phyloP scores from a whole-genome alignment of 2,329 filamentous ascomycete genomes.

The Stachybotrys chartarum region DNA sequence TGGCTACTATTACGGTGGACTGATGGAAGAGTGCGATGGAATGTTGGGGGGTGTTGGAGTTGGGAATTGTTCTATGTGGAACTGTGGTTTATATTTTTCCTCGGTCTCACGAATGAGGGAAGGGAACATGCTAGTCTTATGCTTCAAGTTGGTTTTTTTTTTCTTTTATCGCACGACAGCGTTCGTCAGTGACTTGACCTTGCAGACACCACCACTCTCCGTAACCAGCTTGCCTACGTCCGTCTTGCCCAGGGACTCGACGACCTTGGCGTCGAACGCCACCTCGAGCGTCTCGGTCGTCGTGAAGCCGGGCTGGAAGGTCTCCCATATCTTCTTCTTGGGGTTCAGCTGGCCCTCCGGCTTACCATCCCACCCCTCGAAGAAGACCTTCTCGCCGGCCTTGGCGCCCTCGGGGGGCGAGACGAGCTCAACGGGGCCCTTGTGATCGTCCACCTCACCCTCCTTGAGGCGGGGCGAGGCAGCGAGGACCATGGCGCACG shows the following conservation, averaged over 20 bases:
- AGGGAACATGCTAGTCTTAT: not conserved
- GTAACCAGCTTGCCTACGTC: slow-evolving; percentile 66
- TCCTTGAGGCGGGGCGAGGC: slow-evolving; percentile 79
- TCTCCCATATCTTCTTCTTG: slow-evolving; percentile 99
- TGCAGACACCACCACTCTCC: slow-evolving; percentile 71
- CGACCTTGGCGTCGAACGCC: slow-evolving; percentile 72
- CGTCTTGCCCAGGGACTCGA: slow-evolving; percentile 69
- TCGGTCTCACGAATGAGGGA: not conserved
- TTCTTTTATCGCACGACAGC: slow-evolving; percentile 68
- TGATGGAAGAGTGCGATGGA: too few species aligned
- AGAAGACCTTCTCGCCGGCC: slow-evolving; percentile 83
- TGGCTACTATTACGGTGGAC: not conserved
- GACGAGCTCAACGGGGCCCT: slow-evolving; percentile 87
- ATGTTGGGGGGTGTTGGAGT: too few species aligned
- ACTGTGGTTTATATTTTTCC: not conserved
- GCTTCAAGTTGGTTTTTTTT: slow-evolving; percentile 20
- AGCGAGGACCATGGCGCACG: slow-evolving; percentile 84
- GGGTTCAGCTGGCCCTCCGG: slow-evolving; percentile 92
- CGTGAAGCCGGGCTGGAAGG: slow-evolving; percentile 90
- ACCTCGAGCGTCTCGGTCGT: slow-evolving; percentile 78
- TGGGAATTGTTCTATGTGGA: not conserved
- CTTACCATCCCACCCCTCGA: slow-evolving; percentile 90
- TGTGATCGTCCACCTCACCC: slow-evolving; percentile 79
- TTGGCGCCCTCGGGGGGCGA: slow-evolving; percentile 69
- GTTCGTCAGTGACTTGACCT: slow-evolving; percentile 70